Conservation (phyloP, 371 early-diverging fungal species). For the Rhizopus delemar region DNA sequence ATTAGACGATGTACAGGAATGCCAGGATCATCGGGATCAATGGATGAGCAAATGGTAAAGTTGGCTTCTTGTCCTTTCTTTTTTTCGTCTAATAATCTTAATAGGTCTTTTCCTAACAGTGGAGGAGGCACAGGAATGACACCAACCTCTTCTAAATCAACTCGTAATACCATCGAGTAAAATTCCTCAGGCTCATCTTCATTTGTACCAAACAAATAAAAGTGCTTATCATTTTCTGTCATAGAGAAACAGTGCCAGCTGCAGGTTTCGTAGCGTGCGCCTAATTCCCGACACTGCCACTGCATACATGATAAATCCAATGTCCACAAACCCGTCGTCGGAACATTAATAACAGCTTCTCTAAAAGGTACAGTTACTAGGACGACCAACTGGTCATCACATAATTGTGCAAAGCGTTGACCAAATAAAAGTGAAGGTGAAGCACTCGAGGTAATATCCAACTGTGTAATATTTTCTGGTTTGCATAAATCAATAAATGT, state of each 20-base stretch:
- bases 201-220: conserved; percentile 63
- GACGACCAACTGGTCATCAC: conserved; percentile 64
- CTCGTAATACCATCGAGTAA: conserved; percentile 54
- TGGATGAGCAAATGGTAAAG: conserved; percentile 55
- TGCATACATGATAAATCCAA: conserved; percentile 63
- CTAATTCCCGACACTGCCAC: conserved; percentile 64
- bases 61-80: conserved; percentile 48
- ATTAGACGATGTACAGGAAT: conserved; percentile 55
- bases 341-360: conserved; percentile 23
- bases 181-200: conserved; percentile 63
- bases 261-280: conserved; percentile 46
- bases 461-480: conserved; percentile 42
- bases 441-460: conserved; percentile 54
- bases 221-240: conserved; percentile 54
- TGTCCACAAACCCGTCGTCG: conserved; percentile 63
- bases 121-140: conserved; percentile 58
- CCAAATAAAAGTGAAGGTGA: conserved; percentile 60
- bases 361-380: conserved; percentile 58
- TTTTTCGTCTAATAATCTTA: conserved; percentile 44
- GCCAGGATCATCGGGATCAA: conserved; percentile 33
- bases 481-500: conserved; percentile 53
- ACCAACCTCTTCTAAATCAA: conserved; percentile 65
- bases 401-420: conserved; percentile 69
- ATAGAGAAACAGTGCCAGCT: conserved; percentile 73
- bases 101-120: conserved; percentile 57